phyloP scores from a whole-genome alignment of 805 yeast species.

The Lachancea sp. region DNA sequence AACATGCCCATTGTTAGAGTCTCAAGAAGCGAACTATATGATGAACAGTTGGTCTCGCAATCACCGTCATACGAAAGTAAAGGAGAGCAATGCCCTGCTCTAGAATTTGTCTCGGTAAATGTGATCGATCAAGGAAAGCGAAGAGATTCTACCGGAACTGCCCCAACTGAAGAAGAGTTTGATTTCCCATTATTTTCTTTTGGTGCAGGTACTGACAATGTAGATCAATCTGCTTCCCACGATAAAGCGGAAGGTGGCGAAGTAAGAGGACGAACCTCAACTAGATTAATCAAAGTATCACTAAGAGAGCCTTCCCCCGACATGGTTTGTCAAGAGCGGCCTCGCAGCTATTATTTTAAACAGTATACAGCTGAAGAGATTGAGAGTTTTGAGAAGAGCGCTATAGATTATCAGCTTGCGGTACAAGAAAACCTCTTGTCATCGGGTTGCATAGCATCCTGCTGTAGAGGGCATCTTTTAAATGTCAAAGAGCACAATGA shows the following conservation, averaged over 20 bases:
- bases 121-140: background rate
- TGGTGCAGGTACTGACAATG: conserved; percentile 6
- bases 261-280: conserved; percentile 12
- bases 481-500: conserved; percentile 18
- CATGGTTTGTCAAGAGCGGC: conserved; percentile 19
- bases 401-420: conserved; percentile 19
- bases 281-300: conserved; percentile 24
- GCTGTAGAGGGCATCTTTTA: conserved; percentile 15
- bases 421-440: conserved; percentile 11
- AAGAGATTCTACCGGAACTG: conserved; percentile 4
- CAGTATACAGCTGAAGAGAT: conserved; percentile 13
- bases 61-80: background rate
- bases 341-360: conserved; percentile 22
- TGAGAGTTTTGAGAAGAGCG: conserved; percentile 14
- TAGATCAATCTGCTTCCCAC: background rate
- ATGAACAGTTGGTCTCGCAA: conserved; percentile 12
- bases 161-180: conserved; percentile 18
- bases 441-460: conserved; percentile 12
- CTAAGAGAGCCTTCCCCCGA: conserved; percentile 21
- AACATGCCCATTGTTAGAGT: too few relatives aligned
- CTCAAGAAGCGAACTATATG: conserved; percentile 21
- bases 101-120: conserved; percentile 24
- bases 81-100: conserved; percentile 27
- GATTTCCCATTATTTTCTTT: conserved; percentile 30
- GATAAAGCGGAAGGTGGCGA: background rate